phyloP scores from a whole-genome alignment of 2,329 filamentous ascomycete genomes.

The Fusarium bulbicola region DNA sequence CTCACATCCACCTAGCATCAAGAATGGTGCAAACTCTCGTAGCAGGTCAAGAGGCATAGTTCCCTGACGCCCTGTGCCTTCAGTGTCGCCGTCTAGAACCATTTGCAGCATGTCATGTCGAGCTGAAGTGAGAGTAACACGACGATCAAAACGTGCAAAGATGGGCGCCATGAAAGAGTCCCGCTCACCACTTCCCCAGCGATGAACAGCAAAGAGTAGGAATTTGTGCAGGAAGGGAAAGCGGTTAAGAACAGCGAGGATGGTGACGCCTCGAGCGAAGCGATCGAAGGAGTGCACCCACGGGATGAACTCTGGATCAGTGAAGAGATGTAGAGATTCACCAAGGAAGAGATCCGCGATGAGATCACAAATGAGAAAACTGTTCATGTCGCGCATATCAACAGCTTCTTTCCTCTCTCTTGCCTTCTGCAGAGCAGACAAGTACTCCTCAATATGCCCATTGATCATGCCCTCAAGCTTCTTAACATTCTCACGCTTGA shows the following conservation, averaged over 20 bases:
- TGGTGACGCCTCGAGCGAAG: not conserved
- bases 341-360: not conserved
- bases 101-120: not conserved
- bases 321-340: not conserved
- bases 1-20: not conserved
- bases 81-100: not conserved
- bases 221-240: not conserved
- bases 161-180: not conserved
- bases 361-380: not conserved
- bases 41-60: not conserved
- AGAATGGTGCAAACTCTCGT: not conserved
- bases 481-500: not conserved
- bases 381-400: conserved; percentile 1
- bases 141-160: not conserved
- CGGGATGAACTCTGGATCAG: accelerated
- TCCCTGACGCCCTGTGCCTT: not conserved
- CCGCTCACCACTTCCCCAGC: not conserved
- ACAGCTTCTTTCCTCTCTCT: not conserved
- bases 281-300: not conserved
- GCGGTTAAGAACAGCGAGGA: not conserved
- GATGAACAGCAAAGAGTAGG: not conserved
- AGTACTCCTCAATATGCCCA: not conserved
- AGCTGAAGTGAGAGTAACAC: not conserved
- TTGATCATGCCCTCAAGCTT: not conserved
- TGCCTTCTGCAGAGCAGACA: not conserved